phyloP scores from a whole-genome alignment of 495 filamentous ascomycete species.

The Aspergillus leporis region DNA sequence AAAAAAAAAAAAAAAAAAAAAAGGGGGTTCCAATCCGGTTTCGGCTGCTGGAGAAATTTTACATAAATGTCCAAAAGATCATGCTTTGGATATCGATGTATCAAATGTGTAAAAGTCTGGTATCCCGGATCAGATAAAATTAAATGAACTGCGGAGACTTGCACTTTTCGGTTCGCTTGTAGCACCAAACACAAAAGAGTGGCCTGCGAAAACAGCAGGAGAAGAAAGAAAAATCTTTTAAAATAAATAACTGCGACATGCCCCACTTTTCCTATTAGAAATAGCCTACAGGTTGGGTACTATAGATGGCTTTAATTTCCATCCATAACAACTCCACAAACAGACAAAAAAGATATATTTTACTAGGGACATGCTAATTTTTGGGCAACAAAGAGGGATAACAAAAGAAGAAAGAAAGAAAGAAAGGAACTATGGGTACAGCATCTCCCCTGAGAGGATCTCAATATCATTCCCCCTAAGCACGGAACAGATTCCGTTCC shows the following conservation, averaged over 20 bases:
- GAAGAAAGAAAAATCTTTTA: not conserved
- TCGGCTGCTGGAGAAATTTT: not conserved
- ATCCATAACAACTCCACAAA: too few relatives aligned
- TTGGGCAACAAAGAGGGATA: too few relatives aligned
- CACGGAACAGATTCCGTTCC: constrained; percentile 32
- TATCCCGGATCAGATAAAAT: constrained; percentile 7
- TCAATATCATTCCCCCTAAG: constrained; percentile 20
- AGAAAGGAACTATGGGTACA: not conserved
- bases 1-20: too few relatives aligned
- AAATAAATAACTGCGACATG: not conserved
- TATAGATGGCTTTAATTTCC: too few relatives aligned
- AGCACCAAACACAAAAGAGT: not conserved
- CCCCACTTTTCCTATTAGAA: not conserved
- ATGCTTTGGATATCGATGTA: not conserved
- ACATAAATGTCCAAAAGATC: not conserved
- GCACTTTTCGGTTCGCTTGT: not conserved
- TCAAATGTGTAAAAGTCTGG: not conserved
- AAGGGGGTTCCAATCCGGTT: not conserved
- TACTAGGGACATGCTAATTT: too few relatives aligned
- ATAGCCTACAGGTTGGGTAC: too few relatives aligned
- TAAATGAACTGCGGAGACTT: not conserved
- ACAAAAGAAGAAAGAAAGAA: too few relatives aligned
- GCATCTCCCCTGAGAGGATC: too few relatives aligned
- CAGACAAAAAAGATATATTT: not conserved
- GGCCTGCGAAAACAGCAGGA: not conserved